Conservation (phyloP, 208 protist species). For the Trypanosoma cruzi region DNA sequence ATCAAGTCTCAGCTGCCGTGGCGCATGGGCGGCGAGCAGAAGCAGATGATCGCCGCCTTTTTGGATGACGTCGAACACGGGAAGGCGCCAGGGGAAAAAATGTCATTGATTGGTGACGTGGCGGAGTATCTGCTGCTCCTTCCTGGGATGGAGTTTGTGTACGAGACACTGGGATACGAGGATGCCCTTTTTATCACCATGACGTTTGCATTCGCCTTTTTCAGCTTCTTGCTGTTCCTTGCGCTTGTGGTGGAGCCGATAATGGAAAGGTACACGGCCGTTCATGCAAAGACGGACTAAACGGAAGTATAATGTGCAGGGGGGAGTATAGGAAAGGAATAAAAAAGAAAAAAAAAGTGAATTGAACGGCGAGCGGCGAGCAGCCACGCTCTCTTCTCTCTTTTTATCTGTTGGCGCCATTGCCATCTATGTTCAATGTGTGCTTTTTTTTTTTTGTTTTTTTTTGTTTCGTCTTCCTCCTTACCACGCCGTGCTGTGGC, state of each 20-base stretch:
- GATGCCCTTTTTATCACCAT: conserved; percentile 70
- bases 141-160: conserved; percentile 52
- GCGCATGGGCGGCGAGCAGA: conserved; percentile 59
- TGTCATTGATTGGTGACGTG: conserved; percentile 45
- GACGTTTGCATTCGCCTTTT: conserved; percentile 57
- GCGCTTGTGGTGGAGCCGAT: conserved; percentile 64
- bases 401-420: too few relatives aligned
- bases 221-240: conserved; percentile 44
- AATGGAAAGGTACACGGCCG: conserved; percentile 32
- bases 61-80: conserved; percentile 53
- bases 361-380: too few relatives aligned
- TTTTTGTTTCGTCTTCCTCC: too few relatives aligned
- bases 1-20: conserved; percentile 73
- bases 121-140: conserved; percentile 65
- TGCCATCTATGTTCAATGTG: too few relatives aligned
- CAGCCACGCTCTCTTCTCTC: not conserved
- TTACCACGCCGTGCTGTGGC: too few relatives aligned
- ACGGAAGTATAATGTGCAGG: conserved; percentile 2
- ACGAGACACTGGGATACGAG: conserved; percentile 64
- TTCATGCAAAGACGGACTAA: conserved; percentile 29
- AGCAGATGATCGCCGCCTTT: conserved; percentile 58
- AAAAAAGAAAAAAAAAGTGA: conserved; percentile 11
- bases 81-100: conserved; percentile 58
- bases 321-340: conserved; percentile 25
- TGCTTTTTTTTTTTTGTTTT: too few relatives aligned